Base-by-base conservation (phyloP, 164 flowering plant species). In the Santalum album region DNA sequence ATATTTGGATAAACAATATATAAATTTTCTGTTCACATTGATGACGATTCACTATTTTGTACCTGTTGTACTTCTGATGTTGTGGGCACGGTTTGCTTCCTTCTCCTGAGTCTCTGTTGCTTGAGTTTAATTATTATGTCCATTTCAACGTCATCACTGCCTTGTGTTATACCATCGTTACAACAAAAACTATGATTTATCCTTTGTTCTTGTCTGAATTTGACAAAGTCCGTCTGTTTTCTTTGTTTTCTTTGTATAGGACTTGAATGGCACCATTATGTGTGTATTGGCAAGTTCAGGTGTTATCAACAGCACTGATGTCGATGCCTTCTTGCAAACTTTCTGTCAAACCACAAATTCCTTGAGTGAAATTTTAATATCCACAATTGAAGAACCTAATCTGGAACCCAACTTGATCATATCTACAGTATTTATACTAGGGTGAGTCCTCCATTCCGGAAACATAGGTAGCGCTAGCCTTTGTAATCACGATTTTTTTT, bases 201-300 rank as follows among this genome's bases (percentile, higher is more conserved):
- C n/a, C 42, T 29, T 9, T 29, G 34, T 4, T 29, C 34, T n/a
- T n/a, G n/a, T 29, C 34, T 29, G 9, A 29, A 3, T 29, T 9
- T 29, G 9, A 9, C 4, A 29, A 3, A 9, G 4, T 9, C 9
- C 4, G 9, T 3, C 9, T 29, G 9, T 3, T 29, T 12, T 22
- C 25, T 20, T 25, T 45, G 2, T 58, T 44, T 17, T 22, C 19
- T 48, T 16, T 14, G 16, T 22, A 22, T 72, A 91, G 98, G 90
- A 76, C 14, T 50, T 66, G 38, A 65, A 75, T 66, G 87, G 82
- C 23, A 57, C 70, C 15, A 72, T 78, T 56, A 40, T 88, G 62
- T 91, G 96, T 67, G 69, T 74, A 35, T 29, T 86, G 58, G 69
- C 90, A 57, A 81, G 75, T 60, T 70, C 87, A 45, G 60, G 21